Base-by-base conservation (phyloP, 148 eudicot genomes). In the Persicaria tinctoria region DNA sequence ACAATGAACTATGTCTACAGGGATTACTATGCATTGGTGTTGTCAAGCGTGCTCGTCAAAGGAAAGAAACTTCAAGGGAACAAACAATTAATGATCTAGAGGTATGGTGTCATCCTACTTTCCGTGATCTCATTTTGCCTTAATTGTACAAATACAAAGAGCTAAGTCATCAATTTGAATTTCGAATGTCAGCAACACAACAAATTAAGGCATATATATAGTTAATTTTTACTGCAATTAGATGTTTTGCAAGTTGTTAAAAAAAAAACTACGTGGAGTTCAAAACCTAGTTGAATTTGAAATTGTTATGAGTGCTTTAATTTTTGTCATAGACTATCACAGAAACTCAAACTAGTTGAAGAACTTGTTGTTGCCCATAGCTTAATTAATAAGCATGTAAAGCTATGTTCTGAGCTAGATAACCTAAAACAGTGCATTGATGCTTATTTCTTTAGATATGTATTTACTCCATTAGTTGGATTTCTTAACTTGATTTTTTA, bases 21-120 rank as follows among this genome's bases (percentile, higher is more conserved):
- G 98, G 97, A 80, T 20, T 93, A 57, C 70, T 93, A 12, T 95
- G 98, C 84, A 86, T 95, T 80, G 98, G 98, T 18, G 60, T 53
- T 76, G 75, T 92, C 78, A 95, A 92, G 80, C 97, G 98, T 79
- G 85, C 89, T 82, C 96, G 91, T 69, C 89, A 86, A 82, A 80
- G 84, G 76, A 82, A 88, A 83, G 88, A 87, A 86, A 76, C 75
- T 60, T 79, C 97, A 50, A 83, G 87, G 80, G 89, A 80, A 48
- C 93, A 92, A 81, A 90, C 97, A 53, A 79, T 81, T 17, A 87
- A 78, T 79, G 97, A 92, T 87, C 85, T 95, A 47, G 85, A 89
- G 91, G 98, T 91, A 84, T 76, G 55, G 54, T 70, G 41, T 72
- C 18, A 44, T 70, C 20, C 5, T 12, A 45, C 2, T 70, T 44